These are phyloP conservation scores for Exophiala bonariae DNA, from an alignment of 2,329 filamentous ascomycete genomes.

Conservation along the genomic window DNA sequence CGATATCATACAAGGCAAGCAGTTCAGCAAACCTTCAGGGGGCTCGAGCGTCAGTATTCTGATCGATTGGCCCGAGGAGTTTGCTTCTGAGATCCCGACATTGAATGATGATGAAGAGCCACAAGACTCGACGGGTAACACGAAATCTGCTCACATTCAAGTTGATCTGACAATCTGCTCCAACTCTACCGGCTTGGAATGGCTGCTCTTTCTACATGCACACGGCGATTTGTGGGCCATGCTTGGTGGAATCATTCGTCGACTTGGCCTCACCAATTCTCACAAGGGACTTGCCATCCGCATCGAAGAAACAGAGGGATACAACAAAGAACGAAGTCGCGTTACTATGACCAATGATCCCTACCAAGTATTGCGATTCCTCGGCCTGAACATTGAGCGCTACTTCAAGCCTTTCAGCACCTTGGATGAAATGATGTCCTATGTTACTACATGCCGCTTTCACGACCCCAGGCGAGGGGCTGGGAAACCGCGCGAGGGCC, in stretches of 20 bases:
- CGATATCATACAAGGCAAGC: slow-evolving; percentile 13
- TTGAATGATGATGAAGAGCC: background rate
- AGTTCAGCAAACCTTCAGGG: slow-evolving; percentile 16
- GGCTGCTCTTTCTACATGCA: slow-evolving; percentile 67
- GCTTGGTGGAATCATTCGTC: slow-evolving; percentile 63
- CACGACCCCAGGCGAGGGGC: slow-evolving; percentile 43
- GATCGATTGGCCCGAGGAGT: slow-evolving; percentile 21
- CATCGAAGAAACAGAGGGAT: slow-evolving; percentile 58
- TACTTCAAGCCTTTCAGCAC: slow-evolving; percentile 58
- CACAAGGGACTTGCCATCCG: slow-evolving; percentile 65
- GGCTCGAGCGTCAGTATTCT: slow-evolving; percentile 36
- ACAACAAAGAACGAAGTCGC: slow-evolving; percentile 33
- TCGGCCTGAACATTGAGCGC: slow-evolving; percentile 50
- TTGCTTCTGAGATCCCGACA: background rate
- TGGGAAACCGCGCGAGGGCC: slow-evolving; percentile 37
- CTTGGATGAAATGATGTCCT: slow-evolving; percentile 22
- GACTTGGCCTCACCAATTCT: slow-evolving; percentile 66
- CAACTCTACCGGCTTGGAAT: slow-evolving; percentile 49
- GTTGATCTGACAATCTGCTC: slow-evolving; percentile 65
- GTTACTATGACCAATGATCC: slow-evolving; percentile 64
- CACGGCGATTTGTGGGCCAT: slow-evolving; percentile 73
- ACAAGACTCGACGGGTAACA: slow-evolving; percentile 53
- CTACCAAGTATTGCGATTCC: slow-evolving; percentile 46
- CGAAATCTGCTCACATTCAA: slow-evolving; percentile 57
- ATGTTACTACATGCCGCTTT: slow-evolving; percentile 20